phyloP scores from a whole-genome alignment of 2,329 filamentous ascomycete genomes.

The Beauveria scarabaeidicola region DNA sequence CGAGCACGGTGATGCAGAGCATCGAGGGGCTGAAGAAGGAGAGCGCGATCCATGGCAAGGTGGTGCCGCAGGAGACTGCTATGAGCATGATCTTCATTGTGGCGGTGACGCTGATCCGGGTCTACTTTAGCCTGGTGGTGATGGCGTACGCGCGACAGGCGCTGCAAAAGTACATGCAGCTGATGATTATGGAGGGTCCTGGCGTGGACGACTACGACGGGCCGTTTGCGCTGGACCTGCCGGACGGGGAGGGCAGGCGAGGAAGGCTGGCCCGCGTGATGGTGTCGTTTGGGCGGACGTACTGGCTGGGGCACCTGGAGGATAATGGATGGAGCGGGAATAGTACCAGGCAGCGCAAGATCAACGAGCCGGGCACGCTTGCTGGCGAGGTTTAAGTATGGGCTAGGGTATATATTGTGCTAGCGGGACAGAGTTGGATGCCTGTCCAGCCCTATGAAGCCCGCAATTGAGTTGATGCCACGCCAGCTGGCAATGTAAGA shows the following conservation, averaged over 20 bases:
- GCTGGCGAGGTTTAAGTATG: constrained; percentile 24
- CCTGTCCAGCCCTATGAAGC: too few relatives aligned
- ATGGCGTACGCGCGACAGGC: constrained; percentile 74
- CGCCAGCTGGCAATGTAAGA: not conserved
- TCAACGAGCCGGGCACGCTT: constrained; percentile 30
- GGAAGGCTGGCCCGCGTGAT: constrained; percentile 72
- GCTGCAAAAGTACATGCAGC: constrained; percentile 54
- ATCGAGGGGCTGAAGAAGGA: constrained; percentile 27
- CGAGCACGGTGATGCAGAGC: constrained; percentile 23
- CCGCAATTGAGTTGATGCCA: not conserved
- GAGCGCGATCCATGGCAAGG: constrained; percentile 25
- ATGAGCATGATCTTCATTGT: constrained; percentile 73
- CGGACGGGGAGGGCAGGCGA: constrained; percentile 71
- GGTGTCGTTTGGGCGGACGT: constrained; percentile 63
- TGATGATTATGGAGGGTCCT: constrained; percentile 40
- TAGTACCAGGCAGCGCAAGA: constrained; percentile 44
- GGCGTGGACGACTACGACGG: constrained; percentile 43
- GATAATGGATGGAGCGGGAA: constrained; percentile 61
- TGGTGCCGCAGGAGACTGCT: constrained; percentile 49
- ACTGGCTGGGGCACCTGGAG: constrained; percentile 69
- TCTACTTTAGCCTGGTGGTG: constrained; percentile 79
- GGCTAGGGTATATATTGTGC: not conserved
- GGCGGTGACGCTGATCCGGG: constrained; percentile 62
- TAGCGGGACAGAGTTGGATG: not conserved
- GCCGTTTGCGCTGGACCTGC: constrained; percentile 60